Percentiles rank a stretch among this genome's conserved stretches.
Conservation (phyloP, 371 early-diverging fungal species). For the Rhizopus delemar region DNA sequence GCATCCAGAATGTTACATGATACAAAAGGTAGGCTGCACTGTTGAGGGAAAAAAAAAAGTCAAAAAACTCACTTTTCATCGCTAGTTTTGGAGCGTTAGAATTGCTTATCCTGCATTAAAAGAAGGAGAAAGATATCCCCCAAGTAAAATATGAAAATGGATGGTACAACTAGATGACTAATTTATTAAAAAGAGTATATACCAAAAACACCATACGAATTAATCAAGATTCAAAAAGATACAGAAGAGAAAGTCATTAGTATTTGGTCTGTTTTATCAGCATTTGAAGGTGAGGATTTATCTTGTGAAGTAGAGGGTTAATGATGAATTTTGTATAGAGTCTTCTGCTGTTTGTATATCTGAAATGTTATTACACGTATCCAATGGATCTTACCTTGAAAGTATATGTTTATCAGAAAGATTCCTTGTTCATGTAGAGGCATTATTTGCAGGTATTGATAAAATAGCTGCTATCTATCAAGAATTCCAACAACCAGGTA, state of each 20-base stretch:
- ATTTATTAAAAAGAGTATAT: constrained; percentile 15
- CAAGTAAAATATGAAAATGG: constrained; percentile 3
- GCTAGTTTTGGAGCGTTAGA: constrained; percentile 76
- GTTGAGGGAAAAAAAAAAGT: not conserved
- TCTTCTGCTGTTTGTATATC: constrained; percentile 97
- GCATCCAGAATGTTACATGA: constrained; percentile 98
- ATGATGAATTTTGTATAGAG: constrained; percentile 48
- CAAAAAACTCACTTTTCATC: too few species aligned
- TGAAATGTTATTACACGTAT: constrained; percentile 94
- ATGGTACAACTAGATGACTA: not conserved
- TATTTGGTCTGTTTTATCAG: constrained; percentile 87
- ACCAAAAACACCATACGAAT: constrained; percentile 22
- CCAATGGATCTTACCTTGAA: constrained; percentile 82
- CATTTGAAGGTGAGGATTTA: constrained; percentile 67
- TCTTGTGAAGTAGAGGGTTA: not conserved
- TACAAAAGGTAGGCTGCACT: constrained; percentile 65
- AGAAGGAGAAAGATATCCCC: constrained; percentile 15
- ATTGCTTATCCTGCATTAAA: constrained; percentile 37
- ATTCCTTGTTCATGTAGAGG: constrained; percentile 92
- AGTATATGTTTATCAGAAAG: constrained; percentile 86
- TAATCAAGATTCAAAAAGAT: constrained; percentile 27
- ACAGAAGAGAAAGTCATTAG: constrained; percentile 83
- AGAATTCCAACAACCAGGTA: constrained; percentile 41
- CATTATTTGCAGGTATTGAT: constrained; percentile 89
- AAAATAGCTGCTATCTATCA: constrained; percentile 36